Evolutionary conservation across 441 rosid genomes (phyloP).

Genomic region (Erodium trifolium): DNA sequence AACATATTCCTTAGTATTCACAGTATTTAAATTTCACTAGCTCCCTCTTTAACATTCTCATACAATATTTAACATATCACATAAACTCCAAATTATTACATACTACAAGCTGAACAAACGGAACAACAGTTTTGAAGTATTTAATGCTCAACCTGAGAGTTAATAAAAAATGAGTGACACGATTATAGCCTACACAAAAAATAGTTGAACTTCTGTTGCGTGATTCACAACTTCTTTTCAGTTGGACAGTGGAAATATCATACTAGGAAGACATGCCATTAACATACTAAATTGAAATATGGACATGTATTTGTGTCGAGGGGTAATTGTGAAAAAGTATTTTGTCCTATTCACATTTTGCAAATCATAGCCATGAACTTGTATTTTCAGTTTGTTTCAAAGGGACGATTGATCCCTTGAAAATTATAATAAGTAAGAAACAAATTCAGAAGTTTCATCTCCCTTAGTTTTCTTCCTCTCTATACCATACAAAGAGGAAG

Average conservation of each 20-base stretch:
- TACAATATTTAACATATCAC: not conserved
- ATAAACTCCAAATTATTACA: not conserved
- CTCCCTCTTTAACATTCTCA: constrained; percentile 4
- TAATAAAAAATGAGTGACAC: not conserved
- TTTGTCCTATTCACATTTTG: too few relatives aligned
- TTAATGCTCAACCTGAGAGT: not conserved
- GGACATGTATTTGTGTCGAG: not conserved
- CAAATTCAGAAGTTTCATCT: too few relatives aligned
- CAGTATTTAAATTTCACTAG: not conserved
- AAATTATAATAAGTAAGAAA: too few relatives aligned
- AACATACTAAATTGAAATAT: not conserved
- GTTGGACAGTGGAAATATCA: not conserved
- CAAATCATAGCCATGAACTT: too few relatives aligned
- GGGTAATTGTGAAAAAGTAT: too few relatives aligned
- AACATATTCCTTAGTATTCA: not conserved
- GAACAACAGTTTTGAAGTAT: not conserved
- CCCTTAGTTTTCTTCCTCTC: too few relatives aligned
- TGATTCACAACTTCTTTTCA: not conserved
- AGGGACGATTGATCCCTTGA: too few relatives aligned
- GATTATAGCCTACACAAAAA: not conserved
- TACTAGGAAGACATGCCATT: not conserved
- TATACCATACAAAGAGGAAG: too few relatives aligned
- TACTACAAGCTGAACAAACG: not conserved
- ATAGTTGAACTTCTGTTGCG: not conserved
- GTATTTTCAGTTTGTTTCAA: too few relatives aligned